phyloP scores from a whole-genome alignment of 2,329 filamentous ascomycete genomes.

The Coniella lustricola region DNA sequence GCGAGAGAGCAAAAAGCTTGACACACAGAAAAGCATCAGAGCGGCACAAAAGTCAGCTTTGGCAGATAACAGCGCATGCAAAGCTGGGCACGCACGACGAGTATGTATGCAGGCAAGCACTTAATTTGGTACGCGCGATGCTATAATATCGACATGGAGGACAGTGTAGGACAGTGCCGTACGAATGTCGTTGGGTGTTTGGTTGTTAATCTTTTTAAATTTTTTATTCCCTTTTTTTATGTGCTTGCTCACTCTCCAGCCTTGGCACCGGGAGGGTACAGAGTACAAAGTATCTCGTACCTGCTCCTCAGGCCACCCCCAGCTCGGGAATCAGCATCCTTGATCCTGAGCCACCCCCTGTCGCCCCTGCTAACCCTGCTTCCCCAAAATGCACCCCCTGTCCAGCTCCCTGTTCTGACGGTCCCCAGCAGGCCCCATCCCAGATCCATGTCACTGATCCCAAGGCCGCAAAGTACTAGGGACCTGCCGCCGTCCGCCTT shows the following conservation, averaged over 20 bases:
- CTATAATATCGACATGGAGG: not conserved
- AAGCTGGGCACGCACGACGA: too few species aligned
- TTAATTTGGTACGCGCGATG: too few species aligned
- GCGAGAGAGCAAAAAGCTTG: too few species aligned
- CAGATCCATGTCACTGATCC: not conserved
- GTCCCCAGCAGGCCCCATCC: not conserved
- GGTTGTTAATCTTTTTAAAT: not conserved
- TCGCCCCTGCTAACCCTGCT: too few species aligned
- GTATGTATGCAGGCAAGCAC: too few species aligned
- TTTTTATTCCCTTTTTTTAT: not conserved
- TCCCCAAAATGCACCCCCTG: not conserved
- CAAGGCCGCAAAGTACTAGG: constrained; percentile 1
- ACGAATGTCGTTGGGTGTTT: not conserved
- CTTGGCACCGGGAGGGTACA: too few species aligned
- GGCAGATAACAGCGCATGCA: too few species aligned
- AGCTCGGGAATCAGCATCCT: not conserved
- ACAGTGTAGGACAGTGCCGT: constrained; percentile 5
- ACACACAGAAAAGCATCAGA: too few species aligned
- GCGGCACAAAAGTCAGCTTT: too few species aligned
- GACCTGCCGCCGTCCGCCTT: not conserved
- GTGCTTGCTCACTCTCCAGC: too few species aligned
- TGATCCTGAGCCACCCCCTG: too few species aligned
- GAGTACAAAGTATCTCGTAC: not conserved
- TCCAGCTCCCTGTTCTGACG: not conserved
- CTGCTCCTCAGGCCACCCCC: not conserved